phyloP scores from a whole-genome alignment of 257 asterid genomes.

The Nicotiana attenuata region DNA sequence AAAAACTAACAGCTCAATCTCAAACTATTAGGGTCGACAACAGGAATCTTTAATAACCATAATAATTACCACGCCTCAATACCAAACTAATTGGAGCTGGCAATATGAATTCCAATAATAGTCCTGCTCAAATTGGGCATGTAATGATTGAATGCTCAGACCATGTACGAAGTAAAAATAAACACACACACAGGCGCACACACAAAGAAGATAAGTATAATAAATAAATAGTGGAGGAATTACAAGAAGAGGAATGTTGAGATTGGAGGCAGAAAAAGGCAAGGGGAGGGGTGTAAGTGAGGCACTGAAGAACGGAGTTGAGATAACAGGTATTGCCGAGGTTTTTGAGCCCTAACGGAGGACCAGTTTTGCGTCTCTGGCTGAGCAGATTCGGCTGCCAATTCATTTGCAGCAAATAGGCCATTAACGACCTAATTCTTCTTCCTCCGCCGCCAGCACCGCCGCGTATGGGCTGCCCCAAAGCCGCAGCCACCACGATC shows the following conservation, averaged over 20 bases:
- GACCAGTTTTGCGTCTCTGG: conserved; percentile 73
- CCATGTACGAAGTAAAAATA: not conserved
- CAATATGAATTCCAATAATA: not conserved
- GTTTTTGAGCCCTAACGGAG: conserved; percentile 93
- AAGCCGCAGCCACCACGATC: conserved; percentile 22
- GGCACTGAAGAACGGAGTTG: conserved; percentile 98
- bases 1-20: not conserved
- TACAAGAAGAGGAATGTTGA: conserved; percentile 80
- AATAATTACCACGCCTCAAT: not conserved
- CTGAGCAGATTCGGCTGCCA: conserved; percentile 84
- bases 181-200: not conserved
- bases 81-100: not conserved
- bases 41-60: not conserved
- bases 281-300: conserved; percentile 93
- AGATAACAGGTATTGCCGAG: conserved; percentile 95
- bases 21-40: not conserved
- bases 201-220: not conserved
- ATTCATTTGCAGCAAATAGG: conserved; percentile 95
- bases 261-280: conserved; percentile 86
- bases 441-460: conserved; percentile 43
- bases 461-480: conserved; percentile 14
- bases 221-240: not conserved
- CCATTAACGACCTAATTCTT: conserved; percentile 60
- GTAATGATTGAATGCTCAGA: not conserved
- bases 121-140: not conserved